Evolutionary conservation across 345 rosid species (phyloP), one percentile per base, ranked within the genome.

Genomic region (Mercurialis annua): DNA sequence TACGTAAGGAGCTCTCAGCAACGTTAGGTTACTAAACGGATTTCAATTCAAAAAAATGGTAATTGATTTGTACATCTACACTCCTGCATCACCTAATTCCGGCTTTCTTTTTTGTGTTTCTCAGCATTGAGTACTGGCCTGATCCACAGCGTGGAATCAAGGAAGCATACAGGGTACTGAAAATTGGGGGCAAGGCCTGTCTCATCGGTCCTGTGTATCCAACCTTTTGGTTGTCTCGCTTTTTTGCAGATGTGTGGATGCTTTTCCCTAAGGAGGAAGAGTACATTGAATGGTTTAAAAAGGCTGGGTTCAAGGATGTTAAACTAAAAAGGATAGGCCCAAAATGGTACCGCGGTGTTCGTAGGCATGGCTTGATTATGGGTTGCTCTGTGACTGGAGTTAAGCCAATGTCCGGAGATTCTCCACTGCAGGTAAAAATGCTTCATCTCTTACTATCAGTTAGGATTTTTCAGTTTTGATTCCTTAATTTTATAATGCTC

Each of bases 381-480:
- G 82, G 82, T 34, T 79, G 82, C 59, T 79, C 82, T 33, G 80
- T 79, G 48, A 72, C 79, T 0, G 82, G 77, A 21, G 77, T 75
- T 36, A 79, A 75, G 62, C 77, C 69, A 48, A 51, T 62, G n/a
- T 69, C 74, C 7, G 75, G 79, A 62, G 79, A 75, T 56, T 79
- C 79, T 65, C 79, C 79, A 0, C 65, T 79, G 31, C 42, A 68
- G 82, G 80, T 79, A 40, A 71, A 23, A 61, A 55, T 34, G 5
- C 59, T 53, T 23, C 17, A 17, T 47, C 36, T 24, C 44, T 50
- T 20, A 27, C 7, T 55, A 42, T 42, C 15, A 23, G 61, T 20
- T 18, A 15, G 46, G 46, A 47, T 24, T 61, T 3, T 31, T 6
- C 4, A 15, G 57, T 46, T 47, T 5, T 57, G 29, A 5, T 46